Conservation (phyloP, 2,329 filamentous ascomycete species). For the Zasmidium citrigriseum region DNA sequence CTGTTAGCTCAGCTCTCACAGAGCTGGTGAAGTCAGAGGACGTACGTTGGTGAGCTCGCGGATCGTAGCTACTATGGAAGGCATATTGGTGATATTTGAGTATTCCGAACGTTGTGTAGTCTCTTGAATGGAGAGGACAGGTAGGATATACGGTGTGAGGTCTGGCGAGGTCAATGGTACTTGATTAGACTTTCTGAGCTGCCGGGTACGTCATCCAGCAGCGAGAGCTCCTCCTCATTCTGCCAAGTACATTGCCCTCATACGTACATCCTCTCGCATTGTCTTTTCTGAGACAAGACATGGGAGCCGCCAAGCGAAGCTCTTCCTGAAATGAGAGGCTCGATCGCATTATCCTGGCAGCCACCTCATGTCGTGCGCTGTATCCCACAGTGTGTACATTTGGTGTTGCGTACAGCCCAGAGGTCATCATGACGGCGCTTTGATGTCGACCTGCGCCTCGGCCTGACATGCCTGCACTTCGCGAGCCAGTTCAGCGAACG, state of each 20-base stretch:
- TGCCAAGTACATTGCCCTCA: background rate
- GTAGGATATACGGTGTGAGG: background rate
- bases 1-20: slow-evolving; percentile 4
- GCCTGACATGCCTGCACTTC: background rate
- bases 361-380: background rate
- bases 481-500: background rate
- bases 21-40: background rate
- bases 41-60: slow-evolving; percentile 10
- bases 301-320: background rate
- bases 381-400: background rate
- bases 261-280: too few species aligned
- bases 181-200: background rate
- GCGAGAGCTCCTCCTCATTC: background rate
- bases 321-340: background rate
- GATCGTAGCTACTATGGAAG: background rate
- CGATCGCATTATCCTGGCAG: background rate
- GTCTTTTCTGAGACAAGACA: background rate
- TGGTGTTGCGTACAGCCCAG: background rate
- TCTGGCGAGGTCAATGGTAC: background rate
- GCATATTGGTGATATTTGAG: slow-evolving; percentile 2
- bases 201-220: background rate
- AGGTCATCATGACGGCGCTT: background rate
- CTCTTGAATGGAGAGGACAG: background rate
- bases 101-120: background rate
- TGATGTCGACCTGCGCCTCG: background rate